These are phyloP conservation scores for Fusarium sp. DNA, from an alignment of 2,329 filamentous ascomycete species.

Conservation along the genomic window DNA sequence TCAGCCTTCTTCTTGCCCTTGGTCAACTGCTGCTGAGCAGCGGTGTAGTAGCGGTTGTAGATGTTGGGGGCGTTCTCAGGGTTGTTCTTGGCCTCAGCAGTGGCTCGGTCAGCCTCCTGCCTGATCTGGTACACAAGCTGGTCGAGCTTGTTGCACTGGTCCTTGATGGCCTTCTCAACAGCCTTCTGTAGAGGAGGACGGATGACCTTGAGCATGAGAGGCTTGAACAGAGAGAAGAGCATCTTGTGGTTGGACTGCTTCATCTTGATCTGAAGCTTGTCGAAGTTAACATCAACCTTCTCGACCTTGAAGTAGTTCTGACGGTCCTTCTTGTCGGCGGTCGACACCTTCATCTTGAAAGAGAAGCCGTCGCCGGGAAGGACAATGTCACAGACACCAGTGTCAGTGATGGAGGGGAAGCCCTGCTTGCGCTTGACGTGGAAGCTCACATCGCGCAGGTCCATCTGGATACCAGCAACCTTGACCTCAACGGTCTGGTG, in stretches of 20 bases:
- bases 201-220: slow-evolving; percentile 83
- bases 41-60: slow-evolving; percentile 84
- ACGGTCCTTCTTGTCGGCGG: slow-evolving; percentile 77
- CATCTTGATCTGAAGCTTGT: slow-evolving; percentile 86
- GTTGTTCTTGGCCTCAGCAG: slow-evolving; percentile 66
- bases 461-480: slow-evolving; percentile 91
- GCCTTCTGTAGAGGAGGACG: slow-evolving; percentile 87
- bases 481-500: slow-evolving; percentile 86
- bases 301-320: slow-evolving; percentile 95
- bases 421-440: slow-evolving; percentile 95
- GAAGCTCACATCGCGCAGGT: slow-evolving; percentile 90
- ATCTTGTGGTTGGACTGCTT: slow-evolving; percentile 96
- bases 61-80: slow-evolving; percentile 82
- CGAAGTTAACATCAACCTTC: slow-evolving; percentile 84
- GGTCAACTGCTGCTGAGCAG: slow-evolving; percentile 77
- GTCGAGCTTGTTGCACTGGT: slow-evolving; percentile 82
- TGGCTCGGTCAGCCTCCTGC: slow-evolving; percentile 80
- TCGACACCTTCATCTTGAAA: slow-evolving; percentile 91
- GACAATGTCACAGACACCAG: slow-evolving; percentile 87
- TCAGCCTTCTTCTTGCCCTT: slow-evolving; percentile 83
- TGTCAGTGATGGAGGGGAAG: slow-evolving; percentile 88
- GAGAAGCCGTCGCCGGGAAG: slow-evolving; percentile 88
- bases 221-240: slow-evolving; percentile 87
- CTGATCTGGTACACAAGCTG: slow-evolving; percentile 79
- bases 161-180: slow-evolving; percentile 87